phyloP scores from a whole-genome alignment of 805 yeast species.

The Henningerozyma blattae region DNA sequence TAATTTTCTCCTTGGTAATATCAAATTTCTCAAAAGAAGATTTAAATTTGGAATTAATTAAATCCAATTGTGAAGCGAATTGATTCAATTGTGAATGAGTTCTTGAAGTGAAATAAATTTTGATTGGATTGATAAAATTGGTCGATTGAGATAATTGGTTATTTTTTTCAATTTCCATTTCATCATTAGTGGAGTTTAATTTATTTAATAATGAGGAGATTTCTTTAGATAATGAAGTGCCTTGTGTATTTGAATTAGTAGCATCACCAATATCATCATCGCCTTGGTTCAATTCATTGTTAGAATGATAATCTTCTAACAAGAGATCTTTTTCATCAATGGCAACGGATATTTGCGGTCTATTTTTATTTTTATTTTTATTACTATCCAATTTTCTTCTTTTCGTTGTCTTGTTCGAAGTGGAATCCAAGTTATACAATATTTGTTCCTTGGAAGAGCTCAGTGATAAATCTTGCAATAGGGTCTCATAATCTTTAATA shows the following conservation, averaged over 20 bases:
- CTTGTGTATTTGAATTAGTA: constrained; percentile 1
- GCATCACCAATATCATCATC: background rate
- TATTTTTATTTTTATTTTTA: constrained; percentile 10
- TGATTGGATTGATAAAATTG: constrained; percentile 28
- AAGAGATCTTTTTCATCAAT: constrained; percentile 18
- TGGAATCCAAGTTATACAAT: no score
- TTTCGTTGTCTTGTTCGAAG: background rate
- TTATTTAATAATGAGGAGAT: constrained; percentile 36
- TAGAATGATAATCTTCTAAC: constrained; percentile 13
- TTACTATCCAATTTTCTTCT: background rate
- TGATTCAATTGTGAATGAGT: constrained; percentile 86
- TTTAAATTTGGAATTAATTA: constrained; percentile 43
- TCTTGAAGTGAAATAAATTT: constrained; percentile 66
- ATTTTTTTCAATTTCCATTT: constrained; percentile 1
- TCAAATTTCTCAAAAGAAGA: constrained; percentile 36
- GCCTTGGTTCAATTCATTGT: constrained; percentile 16
- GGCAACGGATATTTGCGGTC: constrained; percentile 15
- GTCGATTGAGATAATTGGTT: constrained; percentile 1
- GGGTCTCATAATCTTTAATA: constrained; percentile 25
- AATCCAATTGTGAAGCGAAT: constrained; percentile 56
- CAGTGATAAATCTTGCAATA: no score
- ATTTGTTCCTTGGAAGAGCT: no score
- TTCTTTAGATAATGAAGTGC: constrained; percentile 29
- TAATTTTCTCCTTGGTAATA: constrained; percentile 37
- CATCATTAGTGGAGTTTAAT: constrained; percentile 21